phyloP scores from a whole-genome alignment of 768 basidiomycete species.

The Hydnomerulius pinastri region DNA sequence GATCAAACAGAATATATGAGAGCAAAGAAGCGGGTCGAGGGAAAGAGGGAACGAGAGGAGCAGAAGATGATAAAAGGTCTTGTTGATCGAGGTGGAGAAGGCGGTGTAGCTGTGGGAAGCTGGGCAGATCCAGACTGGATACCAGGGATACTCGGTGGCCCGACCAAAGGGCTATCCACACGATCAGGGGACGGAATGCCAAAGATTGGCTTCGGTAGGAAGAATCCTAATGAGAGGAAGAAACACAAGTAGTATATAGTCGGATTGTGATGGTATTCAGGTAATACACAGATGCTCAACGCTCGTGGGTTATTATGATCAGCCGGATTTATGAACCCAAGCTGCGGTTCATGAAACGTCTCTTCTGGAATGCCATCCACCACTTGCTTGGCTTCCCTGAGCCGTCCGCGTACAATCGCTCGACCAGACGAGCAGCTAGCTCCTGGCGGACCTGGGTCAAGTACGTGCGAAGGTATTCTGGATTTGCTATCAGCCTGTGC shows the following conservation, averaged over 20 bases:
- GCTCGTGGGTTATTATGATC: neutral
- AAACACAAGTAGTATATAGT: conserved; percentile 38
- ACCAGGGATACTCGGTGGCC: conserved; percentile 73
- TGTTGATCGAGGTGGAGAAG: conserved; percentile 49
- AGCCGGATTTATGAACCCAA: conserved; percentile 65
- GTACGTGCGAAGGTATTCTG: conserved; percentile 90
- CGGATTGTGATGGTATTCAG: conserved; percentile 18
- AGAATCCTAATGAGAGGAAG: conserved; percentile 85
- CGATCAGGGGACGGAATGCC: conserved; percentile 69
- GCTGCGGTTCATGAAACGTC: conserved; percentile 93
- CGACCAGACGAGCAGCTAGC: conserved; percentile 80
- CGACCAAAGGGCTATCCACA: conserved; percentile 68
- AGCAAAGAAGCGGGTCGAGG: conserved; percentile 77
- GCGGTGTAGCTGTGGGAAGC: conserved; percentile 59
- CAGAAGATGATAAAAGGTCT: conserved; percentile 61
- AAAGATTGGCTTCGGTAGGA: conserved; percentile 81
- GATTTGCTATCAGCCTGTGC: conserved; percentile 10
- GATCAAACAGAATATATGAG: conserved; percentile 88
- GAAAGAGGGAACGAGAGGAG: conserved; percentile 77
- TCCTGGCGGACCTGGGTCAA: conserved; percentile 93
- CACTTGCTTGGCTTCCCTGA: conserved; percentile 97
- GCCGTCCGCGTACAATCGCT: conserved; percentile 89
- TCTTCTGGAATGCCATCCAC: conserved; percentile 99
- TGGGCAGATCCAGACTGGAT: conserved; percentile 98
- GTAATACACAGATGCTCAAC: conserved; percentile 14